Evolutionary conservation across 495 filamentous ascomycete species (phyloP).

Genomic region (Aspergillus steynii): DNA sequence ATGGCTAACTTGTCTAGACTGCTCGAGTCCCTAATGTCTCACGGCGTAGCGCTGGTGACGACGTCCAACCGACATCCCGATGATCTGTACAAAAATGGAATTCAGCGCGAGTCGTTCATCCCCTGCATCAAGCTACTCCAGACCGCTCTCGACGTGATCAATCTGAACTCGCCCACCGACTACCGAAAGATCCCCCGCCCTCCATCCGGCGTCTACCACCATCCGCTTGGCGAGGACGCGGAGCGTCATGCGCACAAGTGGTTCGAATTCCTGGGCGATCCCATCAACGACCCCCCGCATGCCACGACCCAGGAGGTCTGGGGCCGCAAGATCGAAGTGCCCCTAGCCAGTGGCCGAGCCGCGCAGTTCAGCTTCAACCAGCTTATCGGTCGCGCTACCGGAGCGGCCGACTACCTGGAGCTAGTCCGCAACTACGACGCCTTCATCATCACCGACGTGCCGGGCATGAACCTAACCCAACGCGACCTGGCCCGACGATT

Average conservation of each 20-base stretch:
- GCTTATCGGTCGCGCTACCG: constrained; percentile 80
- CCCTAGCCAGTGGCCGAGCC: constrained; percentile 80
- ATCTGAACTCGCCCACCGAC: constrained; percentile 92
- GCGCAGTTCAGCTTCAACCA: constrained; percentile 90
- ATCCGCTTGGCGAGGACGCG: constrained; percentile 79
- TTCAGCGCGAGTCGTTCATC: constrained; percentile 92
- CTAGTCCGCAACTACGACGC: constrained; percentile 87
- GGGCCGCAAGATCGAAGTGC: constrained; percentile 87
- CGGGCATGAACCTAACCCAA: constrained; percentile 81
- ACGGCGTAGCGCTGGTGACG: constrained; percentile 94
- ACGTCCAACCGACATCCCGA: constrained; percentile 97
- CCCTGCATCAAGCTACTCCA: constrained; percentile 94
- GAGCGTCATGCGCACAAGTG: constrained; percentile 83
- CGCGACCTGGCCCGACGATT: constrained; percentile 91
- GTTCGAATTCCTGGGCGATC: constrained; percentile 91
- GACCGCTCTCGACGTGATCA: constrained; percentile 78
- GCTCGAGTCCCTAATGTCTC: constrained; percentile 86
- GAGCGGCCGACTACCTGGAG: constrained; percentile 94
- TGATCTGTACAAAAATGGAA: constrained; percentile 96
- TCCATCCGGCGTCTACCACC: constrained; percentile 87
- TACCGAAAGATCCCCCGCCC: constrained; percentile 96
- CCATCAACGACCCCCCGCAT: constrained; percentile 73
- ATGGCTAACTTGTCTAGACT: constrained; percentile 50
- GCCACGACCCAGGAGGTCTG: constrained; percentile 81
- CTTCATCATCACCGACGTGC: constrained; percentile 88